phyloP scores from a whole-genome alignment of 305 asterid species.

The Plantago rigida region DNA sequence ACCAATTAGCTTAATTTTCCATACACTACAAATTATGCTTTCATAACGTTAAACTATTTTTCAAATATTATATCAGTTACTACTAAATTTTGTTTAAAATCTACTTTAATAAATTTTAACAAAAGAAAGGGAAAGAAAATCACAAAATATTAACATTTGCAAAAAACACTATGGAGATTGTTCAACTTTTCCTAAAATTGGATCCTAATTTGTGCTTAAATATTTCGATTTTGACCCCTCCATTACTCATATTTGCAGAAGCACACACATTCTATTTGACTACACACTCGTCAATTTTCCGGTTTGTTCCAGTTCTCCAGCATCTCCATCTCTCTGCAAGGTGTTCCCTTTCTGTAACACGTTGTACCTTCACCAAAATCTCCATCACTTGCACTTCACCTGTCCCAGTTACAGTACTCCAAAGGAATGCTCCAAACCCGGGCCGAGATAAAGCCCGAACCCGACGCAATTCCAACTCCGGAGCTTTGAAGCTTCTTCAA shows the following conservation, averaged over 20 bases:
- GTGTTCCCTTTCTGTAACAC: background rate
- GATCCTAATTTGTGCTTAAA: background rate
- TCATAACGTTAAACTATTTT: too few relatives aligned
- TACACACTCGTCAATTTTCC: background rate
- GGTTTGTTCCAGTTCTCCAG: background rate
- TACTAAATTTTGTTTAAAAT: too few relatives aligned
- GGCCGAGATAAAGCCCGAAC: constrained; percentile 21
- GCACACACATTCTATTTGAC: background rate
- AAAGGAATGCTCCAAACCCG: constrained; percentile 11
- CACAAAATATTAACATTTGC: too few relatives aligned
- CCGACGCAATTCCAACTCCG: constrained; percentile 21
- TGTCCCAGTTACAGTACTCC: background rate
- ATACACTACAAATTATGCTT: too few relatives aligned
- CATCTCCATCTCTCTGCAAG: background rate
- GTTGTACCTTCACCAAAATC: background rate
- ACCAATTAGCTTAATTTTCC: too few relatives aligned
- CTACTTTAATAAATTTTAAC: too few relatives aligned
- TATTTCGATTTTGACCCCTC: background rate
- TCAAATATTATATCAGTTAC: too few relatives aligned
- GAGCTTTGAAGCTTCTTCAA: constrained; percentile 12
- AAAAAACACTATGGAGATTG: too few relatives aligned
- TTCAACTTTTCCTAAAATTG: background rate
- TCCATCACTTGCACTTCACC: background rate
- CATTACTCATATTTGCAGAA: background rate
- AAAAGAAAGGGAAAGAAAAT: too few relatives aligned